phyloP scores from a whole-genome alignment of 768 basidiomycete species.

The Amanita phalloides region DNA sequence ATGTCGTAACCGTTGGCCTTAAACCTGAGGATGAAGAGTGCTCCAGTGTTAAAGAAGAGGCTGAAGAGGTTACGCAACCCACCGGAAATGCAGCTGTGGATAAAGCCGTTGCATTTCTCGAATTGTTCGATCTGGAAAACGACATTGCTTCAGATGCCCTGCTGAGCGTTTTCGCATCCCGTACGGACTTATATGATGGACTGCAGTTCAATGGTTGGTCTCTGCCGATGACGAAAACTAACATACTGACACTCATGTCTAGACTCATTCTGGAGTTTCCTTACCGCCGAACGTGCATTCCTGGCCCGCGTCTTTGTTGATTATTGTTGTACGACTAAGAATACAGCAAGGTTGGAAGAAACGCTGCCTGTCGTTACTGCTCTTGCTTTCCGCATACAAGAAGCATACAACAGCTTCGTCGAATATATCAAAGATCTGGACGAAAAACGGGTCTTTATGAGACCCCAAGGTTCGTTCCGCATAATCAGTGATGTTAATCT shows the following conservation, averaged over 20 bases:
- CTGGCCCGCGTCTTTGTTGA: constrained; percentile 78
- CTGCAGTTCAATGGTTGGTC: constrained; percentile 60
- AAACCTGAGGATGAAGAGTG: constrained; percentile 25
- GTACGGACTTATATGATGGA: constrained; percentile 53
- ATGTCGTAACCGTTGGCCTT: constrained; percentile 28
- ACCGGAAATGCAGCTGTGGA: constrained; percentile 12
- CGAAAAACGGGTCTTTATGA: constrained; percentile 15
- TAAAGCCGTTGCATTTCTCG: constrained; percentile 37
- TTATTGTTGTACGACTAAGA: constrained; percentile 53
- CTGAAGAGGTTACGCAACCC: constrained; percentile 1
- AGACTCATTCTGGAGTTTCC: constrained; percentile 63
- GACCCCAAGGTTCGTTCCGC: background rate
- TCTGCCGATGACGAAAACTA: background rate
- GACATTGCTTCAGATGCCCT: constrained; percentile 68
- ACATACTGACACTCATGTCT: background rate
- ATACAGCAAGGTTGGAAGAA: constrained; percentile 52
- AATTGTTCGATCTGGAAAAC: constrained; percentile 52
- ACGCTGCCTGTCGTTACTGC: constrained; percentile 77
- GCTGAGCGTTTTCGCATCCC: constrained; percentile 55
- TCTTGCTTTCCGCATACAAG: constrained; percentile 67
- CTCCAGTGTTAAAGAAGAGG: constrained; percentile 11
- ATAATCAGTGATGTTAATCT: background rate
- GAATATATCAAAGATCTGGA: constrained; percentile 14
- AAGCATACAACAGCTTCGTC: constrained; percentile 47
- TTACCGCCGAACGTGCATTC: constrained; percentile 72